Percentiles rank a stretch among this genome's conserved stretches.
Conservation (phyloP, 345 rosid genomes). For the Tarenaya hassleriana region DNA sequence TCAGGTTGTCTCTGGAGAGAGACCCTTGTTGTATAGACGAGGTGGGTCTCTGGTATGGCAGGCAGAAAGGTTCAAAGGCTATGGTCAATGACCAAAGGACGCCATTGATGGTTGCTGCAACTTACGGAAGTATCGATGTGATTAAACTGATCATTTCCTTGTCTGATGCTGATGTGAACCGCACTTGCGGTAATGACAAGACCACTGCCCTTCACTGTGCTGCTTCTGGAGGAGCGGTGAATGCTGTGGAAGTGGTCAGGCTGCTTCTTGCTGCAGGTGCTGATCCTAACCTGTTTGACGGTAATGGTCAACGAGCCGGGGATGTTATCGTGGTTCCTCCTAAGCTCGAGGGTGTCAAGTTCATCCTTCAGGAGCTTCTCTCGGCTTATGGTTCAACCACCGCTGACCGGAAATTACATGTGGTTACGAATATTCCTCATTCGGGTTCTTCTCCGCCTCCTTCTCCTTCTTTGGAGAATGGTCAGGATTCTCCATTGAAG, state of each 20-base stretch:
- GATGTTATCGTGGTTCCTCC: conserved; percentile 85
- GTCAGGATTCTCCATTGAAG: conserved; percentile 47
- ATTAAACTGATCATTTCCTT: conserved; percentile 59
- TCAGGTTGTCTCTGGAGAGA: conserved; percentile 45
- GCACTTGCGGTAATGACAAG: conserved; percentile 51
- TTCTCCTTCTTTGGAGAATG: conserved; percentile 57
- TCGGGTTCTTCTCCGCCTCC: conserved; percentile 51
- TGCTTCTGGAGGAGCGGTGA: conserved; percentile 80
- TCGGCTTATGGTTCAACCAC: conserved; percentile 48
- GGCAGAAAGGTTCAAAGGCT: conserved; percentile 72
- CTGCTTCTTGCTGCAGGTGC: conserved; percentile 83
- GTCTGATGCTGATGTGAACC: conserved; percentile 73
- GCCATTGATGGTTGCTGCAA: conserved; percentile 92
- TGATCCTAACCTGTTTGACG: conserved; percentile 55
- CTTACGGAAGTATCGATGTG: conserved; percentile 75
- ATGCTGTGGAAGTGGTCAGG: conserved; percentile 65
- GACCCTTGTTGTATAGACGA: conserved; percentile 67
- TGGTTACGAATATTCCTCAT: conserved; percentile 34
- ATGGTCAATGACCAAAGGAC: conserved; percentile 80
- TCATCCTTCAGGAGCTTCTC: conserved; percentile 63
- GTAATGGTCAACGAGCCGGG: conserved; percentile 56
- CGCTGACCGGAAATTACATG: conserved; percentile 38
- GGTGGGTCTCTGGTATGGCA: conserved; percentile 84
- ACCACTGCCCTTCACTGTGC: conserved; percentile 95
- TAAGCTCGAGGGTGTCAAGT: conserved; percentile 47